Evolutionary conservation across 768 basidiomycete genomes (phyloP).

Genomic region (Lentinula detonsa): DNA sequence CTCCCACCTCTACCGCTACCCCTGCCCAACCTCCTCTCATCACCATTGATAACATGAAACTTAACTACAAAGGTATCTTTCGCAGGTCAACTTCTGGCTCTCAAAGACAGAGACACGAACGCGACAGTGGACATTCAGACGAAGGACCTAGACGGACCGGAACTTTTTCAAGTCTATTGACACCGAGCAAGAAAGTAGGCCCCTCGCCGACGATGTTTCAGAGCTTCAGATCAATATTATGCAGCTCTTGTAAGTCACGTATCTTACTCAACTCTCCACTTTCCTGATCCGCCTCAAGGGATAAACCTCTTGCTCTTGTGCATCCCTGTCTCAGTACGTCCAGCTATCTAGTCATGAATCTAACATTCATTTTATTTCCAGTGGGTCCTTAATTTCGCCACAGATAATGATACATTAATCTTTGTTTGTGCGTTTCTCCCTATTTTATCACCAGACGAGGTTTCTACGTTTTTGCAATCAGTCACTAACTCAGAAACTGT

Average conservation of each 20-base stretch:
- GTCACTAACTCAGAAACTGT: not conserved
- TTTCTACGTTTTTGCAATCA: not conserved
- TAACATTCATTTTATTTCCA: conserved; percentile 12
- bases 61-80: not conserved
- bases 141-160: conserved; percentile 7
- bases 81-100: not conserved
- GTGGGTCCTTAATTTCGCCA: conserved; percentile 49
- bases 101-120: not conserved
- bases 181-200: conserved; percentile 33
- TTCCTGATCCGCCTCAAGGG: not conserved
- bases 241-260: conserved; percentile 45
- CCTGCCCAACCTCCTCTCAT: not conserved
- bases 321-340: conserved; percentile 13
- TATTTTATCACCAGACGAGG: not conserved
- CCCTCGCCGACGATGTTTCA: conserved; percentile 35
- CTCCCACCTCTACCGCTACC: not conserved
- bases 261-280: not conserved
- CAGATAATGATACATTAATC: conserved; percentile 32
- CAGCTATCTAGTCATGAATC: conserved; percentile 11
- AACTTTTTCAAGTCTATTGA: conserved; percentile 22
- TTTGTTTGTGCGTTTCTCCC: conserved; percentile 40
- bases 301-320: not conserved
- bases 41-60: not conserved
- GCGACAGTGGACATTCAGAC: not conserved
- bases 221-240: conserved; percentile 49